Percentiles rank a stretch among this genome's conserved stretches.
These are phyloP conservation scores for Cyberlindnera misumaiensis DNA, from an alignment of 805 yeast genomes.

Conservation along the genomic window DNA sequence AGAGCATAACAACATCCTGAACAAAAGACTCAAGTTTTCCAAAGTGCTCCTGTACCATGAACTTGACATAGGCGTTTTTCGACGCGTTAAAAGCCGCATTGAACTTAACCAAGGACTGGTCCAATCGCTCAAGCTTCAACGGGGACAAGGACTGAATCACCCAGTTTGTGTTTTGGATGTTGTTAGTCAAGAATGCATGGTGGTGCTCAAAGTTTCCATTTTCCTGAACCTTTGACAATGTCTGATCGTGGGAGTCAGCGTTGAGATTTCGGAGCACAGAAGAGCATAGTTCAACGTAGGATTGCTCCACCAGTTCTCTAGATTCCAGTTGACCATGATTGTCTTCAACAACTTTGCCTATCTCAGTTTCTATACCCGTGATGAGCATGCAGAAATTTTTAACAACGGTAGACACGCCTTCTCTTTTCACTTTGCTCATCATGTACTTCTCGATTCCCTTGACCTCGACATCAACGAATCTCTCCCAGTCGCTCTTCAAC, in stretches of 20 bases:
- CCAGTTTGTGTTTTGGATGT: conserved; percentile 50
- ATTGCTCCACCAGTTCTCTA: conserved; percentile 20
- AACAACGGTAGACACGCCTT: conserved; percentile 38
- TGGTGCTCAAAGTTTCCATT: conserved; percentile 25
- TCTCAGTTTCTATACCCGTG: conserved; percentile 29
- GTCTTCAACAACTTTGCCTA: conserved; percentile 9
- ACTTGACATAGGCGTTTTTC: conserved; percentile 38
- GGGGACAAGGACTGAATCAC: conserved; percentile 36
- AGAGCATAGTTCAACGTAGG: conserved; percentile 25
- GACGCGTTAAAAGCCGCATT: conserved; percentile 25
- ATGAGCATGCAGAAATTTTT: conserved; percentile 42
- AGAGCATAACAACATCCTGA: conserved; percentile 50
- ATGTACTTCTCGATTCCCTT: conserved; percentile 33
- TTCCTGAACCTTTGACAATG: conserved; percentile 10
- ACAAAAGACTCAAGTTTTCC: conserved; percentile 67
- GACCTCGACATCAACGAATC: conserved; percentile 49
- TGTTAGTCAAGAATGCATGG: conserved; percentile 36
- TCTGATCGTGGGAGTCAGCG: conserved; percentile 8
- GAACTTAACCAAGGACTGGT: conserved; percentile 11
- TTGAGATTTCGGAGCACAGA: conserved; percentile 26
- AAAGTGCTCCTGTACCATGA: conserved; percentile 45
- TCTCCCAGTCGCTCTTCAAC: conserved; percentile 49
- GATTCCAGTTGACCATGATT: conserved; percentile 16
- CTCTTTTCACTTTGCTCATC: conserved; percentile 29
- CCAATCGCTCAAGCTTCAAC: conserved; percentile 11